phyloP scores from a whole-genome alignment of 1,139 yeast species.

The Blastobotrys buckinghamii region DNA sequence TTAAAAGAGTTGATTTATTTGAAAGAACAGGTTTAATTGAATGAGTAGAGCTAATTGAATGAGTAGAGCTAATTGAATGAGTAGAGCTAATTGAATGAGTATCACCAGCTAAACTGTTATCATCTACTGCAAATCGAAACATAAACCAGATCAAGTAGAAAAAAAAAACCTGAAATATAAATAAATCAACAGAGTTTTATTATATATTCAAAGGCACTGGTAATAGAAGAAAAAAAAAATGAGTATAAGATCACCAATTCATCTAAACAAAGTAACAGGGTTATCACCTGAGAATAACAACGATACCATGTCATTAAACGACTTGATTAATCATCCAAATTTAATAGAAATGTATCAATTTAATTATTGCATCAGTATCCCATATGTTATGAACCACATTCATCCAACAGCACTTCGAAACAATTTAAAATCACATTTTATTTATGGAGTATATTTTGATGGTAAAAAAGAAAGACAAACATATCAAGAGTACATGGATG shows the following conservation, averaged over 20 bases:
- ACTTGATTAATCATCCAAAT: constrained; percentile 5
- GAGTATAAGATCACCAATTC: constrained; percentile 5
- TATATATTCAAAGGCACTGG: too few relatives aligned
- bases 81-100: too few relatives aligned
- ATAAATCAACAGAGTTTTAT: too few relatives aligned
- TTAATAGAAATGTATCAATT: constrained; percentile 25
- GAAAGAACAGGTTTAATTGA: too few relatives aligned
- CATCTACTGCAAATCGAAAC: too few relatives aligned
- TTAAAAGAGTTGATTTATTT: too few relatives aligned
- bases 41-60: too few relatives aligned
- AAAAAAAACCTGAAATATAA: too few relatives aligned
- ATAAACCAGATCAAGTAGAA: too few relatives aligned
- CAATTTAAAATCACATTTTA: constrained; percentile 22
- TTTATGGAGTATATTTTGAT: constrained; percentile 22
- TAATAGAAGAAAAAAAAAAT: too few relatives aligned
- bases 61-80: too few relatives aligned
- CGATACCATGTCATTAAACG: constrained; percentile 2
- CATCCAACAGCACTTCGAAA: constrained; percentile 16
- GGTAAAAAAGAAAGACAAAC: constrained; percentile 7
- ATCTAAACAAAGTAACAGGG: constrained; percentile 1
- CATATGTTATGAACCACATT: constrained; percentile 24
- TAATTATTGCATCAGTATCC: constrained; percentile 27
- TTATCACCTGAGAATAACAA: neutral
- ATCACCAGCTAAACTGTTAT: too few relatives aligned
- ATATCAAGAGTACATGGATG: constrained; percentile 11